Conservation (phyloP, 1,284 basidiomycete genomes). For the Irpex rosettiformis region DNA sequence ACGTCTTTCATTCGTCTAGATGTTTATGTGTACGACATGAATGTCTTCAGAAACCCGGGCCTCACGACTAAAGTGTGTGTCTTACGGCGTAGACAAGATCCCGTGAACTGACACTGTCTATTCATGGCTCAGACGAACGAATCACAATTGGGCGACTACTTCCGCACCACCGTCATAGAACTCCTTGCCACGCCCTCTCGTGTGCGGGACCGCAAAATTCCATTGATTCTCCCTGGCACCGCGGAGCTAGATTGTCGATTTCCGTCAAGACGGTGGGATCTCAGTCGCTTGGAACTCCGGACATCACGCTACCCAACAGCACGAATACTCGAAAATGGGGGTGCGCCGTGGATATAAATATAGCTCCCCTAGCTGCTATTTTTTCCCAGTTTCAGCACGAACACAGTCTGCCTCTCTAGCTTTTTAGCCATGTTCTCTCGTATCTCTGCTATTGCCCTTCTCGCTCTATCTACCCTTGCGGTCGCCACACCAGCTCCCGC, state of each 20-base stretch:
- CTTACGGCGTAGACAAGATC: neutral
- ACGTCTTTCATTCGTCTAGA: neutral
- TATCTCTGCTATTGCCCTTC: constrained; percentile 2
- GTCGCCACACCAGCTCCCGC: constrained; percentile 12
- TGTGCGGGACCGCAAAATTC: neutral
- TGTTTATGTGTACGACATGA: neutral
- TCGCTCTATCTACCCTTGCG: constrained; percentile 13
- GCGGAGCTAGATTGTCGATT: neutral
- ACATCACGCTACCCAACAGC: neutral
- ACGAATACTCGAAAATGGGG: neutral
- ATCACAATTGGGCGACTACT: neutral
- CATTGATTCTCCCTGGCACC: neutral
- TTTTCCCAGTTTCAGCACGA: neutral
- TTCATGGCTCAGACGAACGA: neutral
- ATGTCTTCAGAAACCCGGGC: neutral
- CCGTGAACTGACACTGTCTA: neutral
- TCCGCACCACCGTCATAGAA: neutral
- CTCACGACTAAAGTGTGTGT: neutral
- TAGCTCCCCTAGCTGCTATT: neutral
- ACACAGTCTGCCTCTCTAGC: neutral
- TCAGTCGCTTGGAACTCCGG: neutral
- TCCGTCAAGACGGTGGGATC: neutral
- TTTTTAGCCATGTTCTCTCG: constrained; percentile 11
- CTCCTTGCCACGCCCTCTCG: neutral
- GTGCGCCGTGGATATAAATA: neutral